These are phyloP conservation scores for Penicillium palitans DNA, from an alignment of 2,329 filamentous ascomycete genomes.

Conservation along the genomic window DNA sequence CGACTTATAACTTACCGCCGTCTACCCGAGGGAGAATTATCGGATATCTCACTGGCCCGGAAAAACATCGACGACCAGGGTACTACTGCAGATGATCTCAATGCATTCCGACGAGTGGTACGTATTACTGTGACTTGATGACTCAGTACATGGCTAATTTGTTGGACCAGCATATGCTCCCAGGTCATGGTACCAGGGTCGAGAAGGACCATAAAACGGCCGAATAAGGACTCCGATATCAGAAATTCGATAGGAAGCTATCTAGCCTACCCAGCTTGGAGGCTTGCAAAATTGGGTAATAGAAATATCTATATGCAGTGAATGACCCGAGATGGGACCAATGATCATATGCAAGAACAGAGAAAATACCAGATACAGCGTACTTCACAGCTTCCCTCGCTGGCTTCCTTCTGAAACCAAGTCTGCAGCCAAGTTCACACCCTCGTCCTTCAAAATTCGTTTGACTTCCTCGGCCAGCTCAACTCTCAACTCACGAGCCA, in stretches of 20 bases:
- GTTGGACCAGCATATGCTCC: slow-evolving; percentile 7
- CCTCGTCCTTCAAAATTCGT: slow-evolving; percentile 38
- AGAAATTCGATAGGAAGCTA: not conserved
- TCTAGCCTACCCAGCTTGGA: not conserved
- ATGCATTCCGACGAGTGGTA: slow-evolving; percentile 62
- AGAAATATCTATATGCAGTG: not conserved
- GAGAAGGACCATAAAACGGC: not conserved
- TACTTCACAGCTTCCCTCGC: slow-evolving; percentile 26
- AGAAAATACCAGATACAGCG: not conserved
- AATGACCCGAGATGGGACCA: not conserved
- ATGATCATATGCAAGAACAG: not conserved
- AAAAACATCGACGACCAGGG: slow-evolving; percentile 39
- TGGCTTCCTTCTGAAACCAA: slow-evolving; percentile 5
- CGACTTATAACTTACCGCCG: slow-evolving; percentile 83
- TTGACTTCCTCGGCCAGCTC: slow-evolving; percentile 41
- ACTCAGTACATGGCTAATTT: not conserved
- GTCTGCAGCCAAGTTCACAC: slow-evolving; percentile 36
- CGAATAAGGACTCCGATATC: not conserved
- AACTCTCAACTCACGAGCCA: slow-evolving; percentile 40
- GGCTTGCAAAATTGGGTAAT: not conserved
- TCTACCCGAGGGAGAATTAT: slow-evolving; percentile 57
- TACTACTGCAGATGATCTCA: slow-evolving; percentile 64
- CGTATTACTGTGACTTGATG: not conserved
- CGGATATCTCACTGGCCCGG: slow-evolving; percentile 36
- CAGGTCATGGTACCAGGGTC: slow-evolving; percentile 7